Evolutionary conservation across 208 protist species (phyloP), one percentile per base, ranked within the genome.

Genomic region (Leishmania amazonensis): DNA sequence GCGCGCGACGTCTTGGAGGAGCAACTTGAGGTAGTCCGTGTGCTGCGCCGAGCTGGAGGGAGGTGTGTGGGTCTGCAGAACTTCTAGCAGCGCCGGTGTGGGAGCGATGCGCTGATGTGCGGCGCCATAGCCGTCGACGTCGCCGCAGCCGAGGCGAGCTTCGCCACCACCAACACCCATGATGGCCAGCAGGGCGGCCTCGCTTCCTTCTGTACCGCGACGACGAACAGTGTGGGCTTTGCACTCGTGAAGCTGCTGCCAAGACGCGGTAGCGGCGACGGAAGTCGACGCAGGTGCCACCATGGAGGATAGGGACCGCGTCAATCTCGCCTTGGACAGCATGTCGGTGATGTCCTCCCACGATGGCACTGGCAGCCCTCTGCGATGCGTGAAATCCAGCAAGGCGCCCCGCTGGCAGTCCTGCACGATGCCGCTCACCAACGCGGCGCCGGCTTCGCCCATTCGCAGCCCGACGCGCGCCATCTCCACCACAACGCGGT

Each of bases 381-480:
- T 81, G 1, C 51, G 58, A 21, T 75, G 31, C 5, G 72, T 53
- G 62, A 88, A 92, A 80, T 93, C 89, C 11, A 89, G 40, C 64
- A 95, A 31, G 19, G 75, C 84, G 7, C 92, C 92, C 21, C 76
- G 58, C 35, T 87, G 35, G 76, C 89, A 91, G 75, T 95, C 92
- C 42, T 83, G 75, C 51, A 76, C 80, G 5, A 93, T 75, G n/a
- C 92, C 90, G 58, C 85, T 78, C 7, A 85, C 84, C 62, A 95
- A 86, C 24, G 51, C 35, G 35, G 64, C 57, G 38, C 92, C 92
- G 24, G 87, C 85, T 28, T 72, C 68, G n/a, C 87, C 85, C 87
- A 92, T 92, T 40, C 87, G 87, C 57, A 93, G 73, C 13, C 83
- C 89, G 9, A 93, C 64, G 5, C 87, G 83, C 54, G 77, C 81